Evolutionary conservation across 2,329 filamentous ascomycete genomes (phyloP).

Genomic region (Thelonectria blattea): DNA sequence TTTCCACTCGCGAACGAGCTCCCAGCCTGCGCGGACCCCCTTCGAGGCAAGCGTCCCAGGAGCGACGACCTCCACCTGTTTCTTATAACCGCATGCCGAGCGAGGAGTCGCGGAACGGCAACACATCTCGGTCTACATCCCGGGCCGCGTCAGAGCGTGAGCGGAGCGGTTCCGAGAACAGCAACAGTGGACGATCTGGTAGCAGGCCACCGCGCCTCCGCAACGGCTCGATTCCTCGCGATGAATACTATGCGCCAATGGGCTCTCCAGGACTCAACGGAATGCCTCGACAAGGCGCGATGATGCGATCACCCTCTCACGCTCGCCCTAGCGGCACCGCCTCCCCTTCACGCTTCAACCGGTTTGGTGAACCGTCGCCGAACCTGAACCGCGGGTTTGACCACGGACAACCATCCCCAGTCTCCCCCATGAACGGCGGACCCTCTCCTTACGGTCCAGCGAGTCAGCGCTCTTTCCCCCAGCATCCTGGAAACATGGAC

Average conservation of each 20-base stretch:
- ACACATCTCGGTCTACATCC: slow-evolving; percentile 39
- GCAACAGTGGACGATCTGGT: slow-evolving; percentile 50
- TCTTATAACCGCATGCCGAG: slow-evolving; percentile 53
- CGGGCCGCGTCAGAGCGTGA: slow-evolving; percentile 53
- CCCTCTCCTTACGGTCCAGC: slow-evolving; percentile 26
- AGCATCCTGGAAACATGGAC: slow-evolving; percentile 17
- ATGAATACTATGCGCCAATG: slow-evolving; percentile 43
- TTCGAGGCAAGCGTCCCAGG: slow-evolving; percentile 50
- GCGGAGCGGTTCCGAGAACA: slow-evolving; percentile 62
- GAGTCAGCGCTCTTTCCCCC: slow-evolving; percentile 22
- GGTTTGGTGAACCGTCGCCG: slow-evolving; percentile 24
- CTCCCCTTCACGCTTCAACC: slow-evolving; percentile 34
- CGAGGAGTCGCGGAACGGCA: slow-evolving; percentile 47
- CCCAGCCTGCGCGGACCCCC: slow-evolving; percentile 34
- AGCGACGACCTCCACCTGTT: slow-evolving; percentile 52
- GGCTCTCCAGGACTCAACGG: slow-evolving; percentile 34
- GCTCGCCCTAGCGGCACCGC: slow-evolving; percentile 35
- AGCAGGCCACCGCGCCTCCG: slow-evolving; percentile 49
- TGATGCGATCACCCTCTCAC: slow-evolving; percentile 54
- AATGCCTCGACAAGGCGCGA: slow-evolving; percentile 38
- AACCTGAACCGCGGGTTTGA: slow-evolving; percentile 42
- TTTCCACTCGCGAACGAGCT: slow-evolving; percentile 26
- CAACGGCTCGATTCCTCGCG: slow-evolving; percentile 46
- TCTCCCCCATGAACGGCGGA: slow-evolving; percentile 44
- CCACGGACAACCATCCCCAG: slow-evolving; percentile 51